Conservation (phyloP, 2,329 filamentous ascomycete species). For the Trichoderma koningii region DNA sequence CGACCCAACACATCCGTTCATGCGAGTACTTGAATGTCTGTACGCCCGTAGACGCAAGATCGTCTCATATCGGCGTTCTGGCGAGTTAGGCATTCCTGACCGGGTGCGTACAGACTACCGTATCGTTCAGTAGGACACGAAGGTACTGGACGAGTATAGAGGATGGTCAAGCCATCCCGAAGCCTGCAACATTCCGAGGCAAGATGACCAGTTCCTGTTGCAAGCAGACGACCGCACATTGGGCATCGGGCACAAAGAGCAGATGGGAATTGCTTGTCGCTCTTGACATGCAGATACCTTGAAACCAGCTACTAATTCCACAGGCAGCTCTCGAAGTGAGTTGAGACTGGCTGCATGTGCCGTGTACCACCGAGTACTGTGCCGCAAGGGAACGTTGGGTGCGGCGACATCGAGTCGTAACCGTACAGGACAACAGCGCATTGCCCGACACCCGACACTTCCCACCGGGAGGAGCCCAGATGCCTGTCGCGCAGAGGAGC, state of each 20-base stretch:
- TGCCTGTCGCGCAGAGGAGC: conserved; percentile 13
- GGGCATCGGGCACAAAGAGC: neutral
- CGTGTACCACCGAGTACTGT: neutral
- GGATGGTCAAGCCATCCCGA: conserved; percentile 4
- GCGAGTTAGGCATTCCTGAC: conserved; percentile 5
- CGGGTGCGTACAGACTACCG: conserved; percentile 2
- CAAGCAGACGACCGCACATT: neutral
- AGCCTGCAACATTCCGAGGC: conserved; percentile 22
- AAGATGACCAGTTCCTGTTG: neutral
- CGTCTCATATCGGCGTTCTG: neutral
- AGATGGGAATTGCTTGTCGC: neutral
- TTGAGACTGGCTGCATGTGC: neutral
- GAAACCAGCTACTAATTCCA: neutral
- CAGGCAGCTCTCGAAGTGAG: neutral
- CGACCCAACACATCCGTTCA: no score
- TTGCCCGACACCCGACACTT: no score
- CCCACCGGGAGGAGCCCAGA: conserved; percentile 1
- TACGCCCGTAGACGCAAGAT: neutral
- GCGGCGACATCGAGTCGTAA: no score
- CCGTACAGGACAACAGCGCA: no score
- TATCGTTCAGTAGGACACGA: neutral
- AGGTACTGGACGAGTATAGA: neutral
- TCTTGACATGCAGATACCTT: neutral
- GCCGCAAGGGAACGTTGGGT: no score
- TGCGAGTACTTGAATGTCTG: no score